Evolutionary conservation across 768 basidiomycete species (phyloP).

Genomic region (Leccinum pellstonianum): DNA sequence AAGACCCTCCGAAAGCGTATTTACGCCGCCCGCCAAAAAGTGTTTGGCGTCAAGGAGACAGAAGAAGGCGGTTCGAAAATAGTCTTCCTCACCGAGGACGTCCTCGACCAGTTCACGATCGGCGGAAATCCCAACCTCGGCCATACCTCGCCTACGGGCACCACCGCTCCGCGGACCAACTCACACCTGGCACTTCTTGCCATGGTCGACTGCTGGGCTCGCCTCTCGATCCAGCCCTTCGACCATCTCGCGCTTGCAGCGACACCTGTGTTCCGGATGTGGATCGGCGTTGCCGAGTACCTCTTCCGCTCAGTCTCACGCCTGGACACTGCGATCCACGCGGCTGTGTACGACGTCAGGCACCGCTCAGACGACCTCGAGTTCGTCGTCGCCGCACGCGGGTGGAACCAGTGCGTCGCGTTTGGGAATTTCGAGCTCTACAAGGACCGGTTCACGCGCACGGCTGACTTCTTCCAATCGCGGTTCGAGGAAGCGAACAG

Average conservation of each 20-base stretch:
- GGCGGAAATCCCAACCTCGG: conserved; percentile 38
- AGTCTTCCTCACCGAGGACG: conserved; percentile 79
- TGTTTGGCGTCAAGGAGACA: conserved; percentile 58
- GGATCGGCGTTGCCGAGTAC: conserved; percentile 96
- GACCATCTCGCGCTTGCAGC: conserved; percentile 90
- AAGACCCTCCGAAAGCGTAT: conserved; percentile 65
- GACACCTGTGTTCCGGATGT: conserved; percentile 93
- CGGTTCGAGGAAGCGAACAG: conserved; percentile 84
- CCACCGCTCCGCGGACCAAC: conserved; percentile 48
- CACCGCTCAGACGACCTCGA: conserved; percentile 90
- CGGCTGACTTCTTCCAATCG: conserved; percentile 78
- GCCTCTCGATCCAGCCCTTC: conserved; percentile 83
- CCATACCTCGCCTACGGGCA: conserved; percentile 9
- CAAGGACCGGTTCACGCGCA: conserved; percentile 73
- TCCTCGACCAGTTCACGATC: conserved; percentile 89
- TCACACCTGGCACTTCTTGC: conserved; percentile 93
- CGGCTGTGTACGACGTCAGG: conserved; percentile 71
- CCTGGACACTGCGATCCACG: conserved; percentile 67
- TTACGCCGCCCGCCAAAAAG: conserved; percentile 66
- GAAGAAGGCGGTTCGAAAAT: conserved; percentile 40
- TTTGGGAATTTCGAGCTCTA: conserved; percentile 94
- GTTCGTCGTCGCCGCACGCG: conserved; percentile 89
- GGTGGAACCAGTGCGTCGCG: conserved; percentile 94
- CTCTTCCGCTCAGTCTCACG: conserved; percentile 73
- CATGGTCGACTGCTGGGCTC: conserved; percentile 98